Evolutionary conservation across 805 yeast species (phyloP).

Genomic region (Ogataea trehalophila): DNA sequence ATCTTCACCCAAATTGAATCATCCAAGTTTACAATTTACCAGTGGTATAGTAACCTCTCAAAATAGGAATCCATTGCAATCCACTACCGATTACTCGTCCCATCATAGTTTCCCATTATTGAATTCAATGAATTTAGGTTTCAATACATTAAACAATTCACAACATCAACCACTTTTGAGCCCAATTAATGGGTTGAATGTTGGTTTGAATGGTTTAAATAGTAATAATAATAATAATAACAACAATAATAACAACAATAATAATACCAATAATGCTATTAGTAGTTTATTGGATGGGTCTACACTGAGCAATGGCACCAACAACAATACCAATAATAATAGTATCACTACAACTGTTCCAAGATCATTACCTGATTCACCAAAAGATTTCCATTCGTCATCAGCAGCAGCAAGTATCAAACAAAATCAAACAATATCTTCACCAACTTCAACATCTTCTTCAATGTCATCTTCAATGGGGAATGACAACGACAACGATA

Average conservation of each 20-base stretch:
- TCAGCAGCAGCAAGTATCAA: neutral
- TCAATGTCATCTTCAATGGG: neutral
- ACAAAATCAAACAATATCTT: neutral
- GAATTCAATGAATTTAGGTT: neutral
- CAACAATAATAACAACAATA: too few relatives aligned
- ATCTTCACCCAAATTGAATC: too few relatives aligned
- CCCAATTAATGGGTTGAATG: neutral
- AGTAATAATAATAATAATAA: neutral
- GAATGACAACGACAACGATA: neutral
- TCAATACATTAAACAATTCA: neutral
- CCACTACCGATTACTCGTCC: slow-evolving; percentile 4
- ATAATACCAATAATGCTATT: neutral
- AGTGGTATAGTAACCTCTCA: neutral
- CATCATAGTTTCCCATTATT: slow-evolving; percentile 1
- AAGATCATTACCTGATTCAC: slow-evolving; percentile 12
- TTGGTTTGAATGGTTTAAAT: neutral
- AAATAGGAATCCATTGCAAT: neutral
- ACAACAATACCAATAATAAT: neutral
- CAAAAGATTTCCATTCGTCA: slow-evolving; percentile 1
- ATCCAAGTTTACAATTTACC: too few relatives aligned
- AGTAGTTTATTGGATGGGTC: neutral
- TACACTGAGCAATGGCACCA: too few relatives aligned
- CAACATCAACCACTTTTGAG: neutral
- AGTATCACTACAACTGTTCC: slow-evolving; percentile 6
- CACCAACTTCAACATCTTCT: neutral